Evolutionary conservation across 371 early-diverging fungal species (phyloP), one percentile per base, ranked within the genome.

Genomic region (Apophysomyces ossiformis): DNA sequence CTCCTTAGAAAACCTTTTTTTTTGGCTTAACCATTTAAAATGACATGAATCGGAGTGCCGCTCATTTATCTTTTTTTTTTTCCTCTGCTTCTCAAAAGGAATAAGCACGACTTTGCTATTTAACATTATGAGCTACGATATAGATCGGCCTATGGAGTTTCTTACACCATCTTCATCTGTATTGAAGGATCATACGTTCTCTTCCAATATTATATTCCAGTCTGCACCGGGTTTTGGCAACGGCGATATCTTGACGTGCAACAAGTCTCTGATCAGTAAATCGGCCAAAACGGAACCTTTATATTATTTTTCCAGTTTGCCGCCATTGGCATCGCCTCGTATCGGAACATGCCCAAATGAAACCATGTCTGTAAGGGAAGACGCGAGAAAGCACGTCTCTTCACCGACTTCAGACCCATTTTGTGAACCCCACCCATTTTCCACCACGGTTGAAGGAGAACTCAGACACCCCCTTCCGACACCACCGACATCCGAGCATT

Each of bases 241-340:
- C 95, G 15, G 91, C 94, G 85, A 95, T 87, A 68, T 95, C 95
- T 63, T 86, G 85, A 3, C 91, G 81, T 5, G 63, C 59, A 0
- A 95, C 95, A 61, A 95, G 15, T 26, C 64, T 38, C 16, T 16
- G 13, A 45, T 45, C 46, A 45, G 16, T 18, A 45, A 45, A 18
- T 16, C 12, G 46, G 8, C 46, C 46, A 45, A 16, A 18, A 45
- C 46, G 12, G 46, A 45, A n/a, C 46, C 13, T 13, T 18, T 45
- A n/a, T 45, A 45, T 45, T 45, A 45, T 16, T 45, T 45, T 45
- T n/a, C 46, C 46, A 45, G 46, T 45, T 45, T 45, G 2, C 46
- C 13, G 46, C 5, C 8, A 13, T 45, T 45, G 16, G 46, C 13
- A 6, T 45, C 46, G 1, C 16, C 46, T 45, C 46, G 46, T 45